Evolutionary conservation across 2,329 filamentous ascomycete genomes (phyloP).

Genomic region (Xylaria arbuscula): DNA sequence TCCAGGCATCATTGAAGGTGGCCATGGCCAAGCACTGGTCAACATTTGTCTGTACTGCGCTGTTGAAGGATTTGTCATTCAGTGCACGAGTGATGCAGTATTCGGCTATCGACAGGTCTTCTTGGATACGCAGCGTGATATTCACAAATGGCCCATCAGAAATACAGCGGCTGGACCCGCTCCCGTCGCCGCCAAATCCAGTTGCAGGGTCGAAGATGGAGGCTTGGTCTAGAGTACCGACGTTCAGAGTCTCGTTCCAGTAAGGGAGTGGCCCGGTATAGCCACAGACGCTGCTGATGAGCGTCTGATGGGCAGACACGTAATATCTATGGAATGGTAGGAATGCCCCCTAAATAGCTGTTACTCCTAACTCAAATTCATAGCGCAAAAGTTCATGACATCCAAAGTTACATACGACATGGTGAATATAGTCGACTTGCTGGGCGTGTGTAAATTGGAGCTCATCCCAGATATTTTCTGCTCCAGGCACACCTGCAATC

Average conservation of each 20-base stretch:
- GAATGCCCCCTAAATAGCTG: conserved; percentile 17
- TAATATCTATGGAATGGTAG: conserved; percentile 27
- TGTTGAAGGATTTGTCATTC: conserved; percentile 14
- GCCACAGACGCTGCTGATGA: conserved; percentile 20
- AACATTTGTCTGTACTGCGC: conserved; percentile 11
- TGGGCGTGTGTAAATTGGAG: conserved; percentile 20
- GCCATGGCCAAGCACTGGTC: conserved; percentile 12
- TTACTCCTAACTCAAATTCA: background rate
- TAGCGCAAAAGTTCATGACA: too few species aligned
- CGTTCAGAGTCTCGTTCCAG: conserved; percentile 23
- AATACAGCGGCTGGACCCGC: conserved; percentile 12
- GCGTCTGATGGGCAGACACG: conserved; percentile 13
- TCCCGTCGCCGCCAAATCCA: conserved; percentile 21
- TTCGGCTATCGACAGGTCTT: conserved; percentile 4
- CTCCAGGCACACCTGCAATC: conserved; percentile 9
- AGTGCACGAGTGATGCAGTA: conserved; percentile 23
- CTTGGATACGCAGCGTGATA: conserved; percentile 7
- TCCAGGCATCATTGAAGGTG: conserved; percentile 19
- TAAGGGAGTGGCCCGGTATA: conserved; percentile 27
- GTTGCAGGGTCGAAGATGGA: conserved; percentile 13
- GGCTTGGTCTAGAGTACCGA: conserved; percentile 11
- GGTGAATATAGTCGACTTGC: conserved; percentile 22
- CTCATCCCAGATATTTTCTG: conserved; percentile 20
- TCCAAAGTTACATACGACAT: conserved; percentile 11
- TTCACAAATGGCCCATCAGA: conserved; percentile 21